Base-by-base conservation (phyloP, 192 early-diverging fungal species). In the Podila clonocystis region DNA sequence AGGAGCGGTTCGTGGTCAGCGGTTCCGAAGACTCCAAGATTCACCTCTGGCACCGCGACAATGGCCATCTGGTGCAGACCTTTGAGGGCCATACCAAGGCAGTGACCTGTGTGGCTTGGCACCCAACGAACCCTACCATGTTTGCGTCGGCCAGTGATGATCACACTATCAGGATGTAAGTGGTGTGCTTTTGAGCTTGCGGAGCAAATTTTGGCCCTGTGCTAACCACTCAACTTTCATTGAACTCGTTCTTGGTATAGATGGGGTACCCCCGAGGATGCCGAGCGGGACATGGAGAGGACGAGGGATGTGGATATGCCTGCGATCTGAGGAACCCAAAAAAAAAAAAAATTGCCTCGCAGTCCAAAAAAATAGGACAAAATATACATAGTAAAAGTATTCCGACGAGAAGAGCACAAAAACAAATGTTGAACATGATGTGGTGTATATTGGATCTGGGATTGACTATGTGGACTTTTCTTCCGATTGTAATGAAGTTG, bases 21-120 rank as follows among this genome's bases (percentile, higher is more conserved):
- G 97, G 97, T n/a, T 98, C 96, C 78, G 96, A 98, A 87, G 94
- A 95, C 74, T 82, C 78, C 1, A 84, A 89, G 15, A 82, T 96
- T 3, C 92, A 96, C 75, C 87, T 96, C 9, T 96, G 95, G 95
- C 89, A 94, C 76, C 83, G 90, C 30, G 92, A 96, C 24, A 85
- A 89, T 36, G 90, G 88, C 8, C 80, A 77, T 2, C 62, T 96
- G 52, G 79, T 96, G 48, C 93, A 95, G 76, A 80, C 76, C 2
- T 84, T 96, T 6, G 75, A 85, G 17, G 95, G 94, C 1, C 95
- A 96, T 67, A 75, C 83, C 7, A 85, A 83, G 55, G 83, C 83
- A 3, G 94, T 96, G 12, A 96, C 94, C 70, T 87, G 87, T 63
- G 90, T 96, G 1, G 83, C 89, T 9, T 96, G 95, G 95, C 91